Evolutionary conservation across 2,329 filamentous ascomycete species (phyloP).

Genomic region (Talaromyces sp.): DNA sequence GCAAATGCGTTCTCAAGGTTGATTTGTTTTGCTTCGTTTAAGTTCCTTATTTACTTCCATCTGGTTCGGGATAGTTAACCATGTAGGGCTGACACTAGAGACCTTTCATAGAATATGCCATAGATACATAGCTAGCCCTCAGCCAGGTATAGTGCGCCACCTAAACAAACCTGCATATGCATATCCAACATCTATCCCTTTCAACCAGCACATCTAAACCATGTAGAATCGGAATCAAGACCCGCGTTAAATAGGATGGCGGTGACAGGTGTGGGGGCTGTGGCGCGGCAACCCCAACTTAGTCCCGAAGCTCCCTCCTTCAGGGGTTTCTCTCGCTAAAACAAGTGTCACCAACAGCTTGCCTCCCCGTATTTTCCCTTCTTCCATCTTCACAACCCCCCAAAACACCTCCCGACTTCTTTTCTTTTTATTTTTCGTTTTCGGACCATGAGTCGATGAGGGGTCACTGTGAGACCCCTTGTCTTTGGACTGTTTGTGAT

Average conservation of each 20-base stretch:
- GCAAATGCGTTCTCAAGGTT: neutral
- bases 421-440: constrained; percentile 20
- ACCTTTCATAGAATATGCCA: too few relatives aligned
- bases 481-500: constrained; percentile 28
- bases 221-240: neutral
- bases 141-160: too few relatives aligned
- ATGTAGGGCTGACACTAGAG: too few relatives aligned
- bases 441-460: constrained; percentile 30
- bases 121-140: too few relatives aligned
- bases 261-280: constrained; percentile 30
- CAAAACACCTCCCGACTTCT: constrained; percentile 2
- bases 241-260: constrained; percentile 16
- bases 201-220: neutral
- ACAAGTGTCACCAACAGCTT: constrained; percentile 26
- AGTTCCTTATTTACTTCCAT: too few relatives aligned
- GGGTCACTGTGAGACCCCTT: constrained; percentile 25
- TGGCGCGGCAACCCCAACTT: constrained; percentile 28
- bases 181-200: neutral
- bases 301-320: constrained; percentile 26
- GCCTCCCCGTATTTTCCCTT: constrained; percentile 6
- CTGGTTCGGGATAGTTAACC: too few relatives aligned
- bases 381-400: neutral
- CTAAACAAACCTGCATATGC: neutral
- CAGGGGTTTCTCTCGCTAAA: constrained; percentile 34
- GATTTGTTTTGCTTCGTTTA: neutral